Evolutionary conservation across 306 rosid genomes (phyloP).

Genomic region (Cucumis hystrix): DNA sequence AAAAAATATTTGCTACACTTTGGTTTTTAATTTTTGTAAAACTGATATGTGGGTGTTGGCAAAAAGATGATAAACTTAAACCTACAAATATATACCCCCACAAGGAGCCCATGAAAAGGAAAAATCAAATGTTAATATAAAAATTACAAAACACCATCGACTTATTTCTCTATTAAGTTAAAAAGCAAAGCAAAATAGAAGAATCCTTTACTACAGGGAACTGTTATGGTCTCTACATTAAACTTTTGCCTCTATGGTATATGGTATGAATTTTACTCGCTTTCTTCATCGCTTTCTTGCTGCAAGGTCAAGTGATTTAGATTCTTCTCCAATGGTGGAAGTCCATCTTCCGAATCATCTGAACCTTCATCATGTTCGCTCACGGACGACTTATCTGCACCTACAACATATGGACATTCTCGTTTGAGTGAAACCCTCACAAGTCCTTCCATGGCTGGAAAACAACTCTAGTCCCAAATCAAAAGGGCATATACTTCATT

Average conservation of each 20-base stretch:
- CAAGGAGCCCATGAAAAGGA: too few species aligned
- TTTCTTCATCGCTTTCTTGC: constrained; percentile 3
- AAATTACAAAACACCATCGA: neutral
- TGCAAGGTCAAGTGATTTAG: constrained; percentile 57
- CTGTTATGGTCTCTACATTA: neutral
- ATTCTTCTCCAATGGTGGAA: constrained; percentile 85
- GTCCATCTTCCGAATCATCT: constrained; percentile 60
- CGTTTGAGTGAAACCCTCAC: neutral
- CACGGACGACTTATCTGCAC: constrained; percentile 14
- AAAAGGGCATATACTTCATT: neutral
- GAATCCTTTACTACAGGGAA: neutral
- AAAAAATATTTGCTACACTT: too few species aligned
- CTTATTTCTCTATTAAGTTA: neutral
- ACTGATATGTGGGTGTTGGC: too few species aligned
- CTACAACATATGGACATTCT: constrained; percentile 15
- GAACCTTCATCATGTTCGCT: constrained; percentile 29
- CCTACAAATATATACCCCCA: too few species aligned
- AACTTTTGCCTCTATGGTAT: neutral
- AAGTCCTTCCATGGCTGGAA: neutral
- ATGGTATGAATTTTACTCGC: neutral
- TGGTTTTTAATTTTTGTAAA: too few species aligned
- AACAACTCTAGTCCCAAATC: neutral
- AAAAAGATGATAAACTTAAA: too few species aligned
- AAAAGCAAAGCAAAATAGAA: neutral
- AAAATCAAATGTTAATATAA: too few species aligned